Base-by-base conservation (phyloP, 2,329 filamentous ascomycete genomes). In the Sporothrix brasiliensis region DNA sequence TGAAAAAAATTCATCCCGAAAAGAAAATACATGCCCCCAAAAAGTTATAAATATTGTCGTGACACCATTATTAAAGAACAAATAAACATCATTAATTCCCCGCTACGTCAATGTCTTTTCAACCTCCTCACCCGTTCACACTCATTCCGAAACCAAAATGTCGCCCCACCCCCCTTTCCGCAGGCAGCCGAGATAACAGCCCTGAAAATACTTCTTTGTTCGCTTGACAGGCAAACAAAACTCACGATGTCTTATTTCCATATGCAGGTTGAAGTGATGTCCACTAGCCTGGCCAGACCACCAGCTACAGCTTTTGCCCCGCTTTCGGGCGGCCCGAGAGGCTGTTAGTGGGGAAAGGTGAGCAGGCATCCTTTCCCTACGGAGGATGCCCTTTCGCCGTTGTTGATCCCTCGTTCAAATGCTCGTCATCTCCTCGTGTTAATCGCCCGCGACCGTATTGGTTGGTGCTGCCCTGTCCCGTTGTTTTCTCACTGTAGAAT, bases 301-400 rank as follows among this genome's bases (percentile, higher is more conserved):
- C 24, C 13, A 47, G 39, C 39, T 61, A 11, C 19, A 47, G 39
- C n/a, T 41, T 24, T 1, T 39, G 53, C 21, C 68, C 68, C 68
- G 60, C 68, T 58, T 66, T 70, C 68, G 68, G 68, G 68, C 68
- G 68, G 68, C 68, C 68, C 68, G 68, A 70, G 47, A 21, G 50
- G 39, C 4, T 47, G 50, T 30, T 41, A 54, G 67, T 50, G 53
- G 24, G 44, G 54, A 24, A 34, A 65, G 61, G 67, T 68, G 53
- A 41, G 53, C 67, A 47, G 34, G 34, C 34, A 9, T 34, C 49
- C 67, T 60, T 53, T 58, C 49, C 50, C 16, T 21, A n/a, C 7
- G 58, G 21, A 34, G 44, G 19, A 19, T 6, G 44, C 60, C 10
- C 49, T 5, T 14, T 27, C 41, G 24, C 9, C 44, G 11, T 44